Evolutionary conservation across 148 eudicot species (phyloP), one percentile per base, ranked within the genome.

Genomic region (Linanthus parryae): DNA sequence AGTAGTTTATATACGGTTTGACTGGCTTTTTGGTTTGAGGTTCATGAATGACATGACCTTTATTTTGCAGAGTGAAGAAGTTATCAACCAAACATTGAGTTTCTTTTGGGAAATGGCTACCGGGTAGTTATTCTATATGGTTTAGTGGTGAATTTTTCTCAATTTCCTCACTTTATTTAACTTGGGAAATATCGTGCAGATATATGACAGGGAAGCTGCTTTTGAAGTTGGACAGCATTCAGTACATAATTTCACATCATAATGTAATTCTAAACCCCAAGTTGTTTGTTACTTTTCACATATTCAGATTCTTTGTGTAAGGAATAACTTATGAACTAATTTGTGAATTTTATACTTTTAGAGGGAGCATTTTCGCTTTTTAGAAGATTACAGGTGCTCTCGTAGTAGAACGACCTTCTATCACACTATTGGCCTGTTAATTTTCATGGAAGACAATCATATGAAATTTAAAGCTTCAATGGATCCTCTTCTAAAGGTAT

Each of bases 201-300:
- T 88, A 81, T 65, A 88, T 88, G 97, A 84, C 94, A 11, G 97
- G 97, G 54, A 88, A 79, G 71, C 83, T 84, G 60, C 87, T 84
- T 52, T 66, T 88, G 75, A 88, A 82, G 77, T 71, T 88, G 82
- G 97, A 88, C 27, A 77, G 87, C 21, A 69, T 88, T 53, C 86
- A 88, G 70, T 88, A 77, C 66, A 82, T 88, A 29, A 69, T 82
- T 49, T 72, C 87, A 58, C 71, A 88, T 65, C 97, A 84, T 67
- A 84, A 83, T 62, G 97, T 84, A 75, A 73, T 63, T 38, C 11
- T 45, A 19, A 33, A 24, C 28, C 48, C 34, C 19, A 54, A 25
- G 23, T 18, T 17, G 17, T 8, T 30, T 40, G 38, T 58, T n/a
- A 0, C 35, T 60, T 39, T 43, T 8, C 16, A 6, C 54, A 30